Conservation (phyloP, 495 filamentous ascomycete genomes). For the Astrocystis sublimbata region DNA sequence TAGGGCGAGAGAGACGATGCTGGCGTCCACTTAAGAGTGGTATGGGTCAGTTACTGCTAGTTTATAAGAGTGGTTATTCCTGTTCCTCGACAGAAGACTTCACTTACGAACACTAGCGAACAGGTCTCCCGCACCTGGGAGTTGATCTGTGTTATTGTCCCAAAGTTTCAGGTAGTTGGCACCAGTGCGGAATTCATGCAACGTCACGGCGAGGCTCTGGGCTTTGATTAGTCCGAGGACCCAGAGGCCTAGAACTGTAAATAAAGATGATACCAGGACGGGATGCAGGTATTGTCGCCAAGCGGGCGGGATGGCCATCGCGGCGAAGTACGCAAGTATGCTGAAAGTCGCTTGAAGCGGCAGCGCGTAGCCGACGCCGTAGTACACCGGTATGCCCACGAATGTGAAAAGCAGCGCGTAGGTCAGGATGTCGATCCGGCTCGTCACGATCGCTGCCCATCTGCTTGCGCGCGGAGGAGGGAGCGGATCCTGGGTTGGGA, state of each 20-base stretch:
- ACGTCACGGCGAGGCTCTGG: slow-evolving; percentile 32
- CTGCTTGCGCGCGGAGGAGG: slow-evolving; percentile 44
- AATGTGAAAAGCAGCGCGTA: slow-evolving; percentile 47
- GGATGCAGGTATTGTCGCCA: slow-evolving; percentile 53
- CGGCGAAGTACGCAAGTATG: slow-evolving; percentile 49
- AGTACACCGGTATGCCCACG: slow-evolving; percentile 52
- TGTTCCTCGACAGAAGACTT: too few species aligned
- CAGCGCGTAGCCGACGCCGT: slow-evolving; percentile 52
- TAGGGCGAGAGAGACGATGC: slow-evolving; percentile 55
- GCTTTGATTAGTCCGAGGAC: slow-evolving; percentile 40
- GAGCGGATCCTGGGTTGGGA: slow-evolving; percentile 35
- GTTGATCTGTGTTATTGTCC: slow-evolving; percentile 12
- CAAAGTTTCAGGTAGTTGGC: slow-evolving; percentile 43
- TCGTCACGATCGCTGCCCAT: slow-evolving; percentile 46
- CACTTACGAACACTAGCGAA: slow-evolving; percentile 37
- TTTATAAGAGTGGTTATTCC: not conserved
- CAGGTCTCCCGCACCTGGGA: slow-evolving; percentile 54
- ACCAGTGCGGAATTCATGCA: slow-evolving; percentile 46
- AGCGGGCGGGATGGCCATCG: slow-evolving; percentile 44
- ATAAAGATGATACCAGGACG: slow-evolving; percentile 48
- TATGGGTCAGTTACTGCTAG: not conserved
- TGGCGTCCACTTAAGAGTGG: slow-evolving; percentile 43
- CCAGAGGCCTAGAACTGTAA: slow-evolving; percentile 49
- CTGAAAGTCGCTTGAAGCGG: slow-evolving; percentile 53
- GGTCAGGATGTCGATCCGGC: slow-evolving; percentile 42